Evolutionary conservation across 2,329 filamentous ascomycete species (phyloP), one percentile per base, ranked within the genome.

Genomic region (Ceratocystis alfenasii): DNA sequence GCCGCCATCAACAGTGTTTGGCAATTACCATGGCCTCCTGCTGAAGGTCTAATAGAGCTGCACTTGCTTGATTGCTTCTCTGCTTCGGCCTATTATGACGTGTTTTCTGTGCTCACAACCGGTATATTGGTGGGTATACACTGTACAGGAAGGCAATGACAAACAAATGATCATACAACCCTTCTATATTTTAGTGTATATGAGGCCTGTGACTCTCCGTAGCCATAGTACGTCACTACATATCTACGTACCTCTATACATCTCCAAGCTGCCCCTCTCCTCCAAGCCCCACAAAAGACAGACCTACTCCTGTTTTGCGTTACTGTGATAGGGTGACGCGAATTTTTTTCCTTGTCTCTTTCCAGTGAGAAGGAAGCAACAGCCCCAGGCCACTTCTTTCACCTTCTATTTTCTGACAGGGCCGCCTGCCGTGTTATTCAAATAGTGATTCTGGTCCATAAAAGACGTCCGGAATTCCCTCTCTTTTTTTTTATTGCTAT

Each of bases 351-450:
- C 48, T 2, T 8, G 48, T 22, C 17, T 59, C 55, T 20, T 36
- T 36, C 12, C 22, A 28, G 48, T 17, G 8, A 45, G 20, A 53
- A 50, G 20, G 22, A 61, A 61, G 59, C 8, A 61, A 53, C 55
- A 59, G 30, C 17, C 17, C 55, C 17, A 33, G 7, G 15, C n/a
- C 17, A n/a, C 20, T n/a, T 36, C 55, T 36, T n/a, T 59, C 7
- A 28, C 55, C 55, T 59, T 59, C 55, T 33, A 59, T 59, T 59
- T 59, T 59, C 55, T 59, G 55, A 59, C 55, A 59, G 55, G 28
- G 55, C 30, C 36, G 55, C 12, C 55, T 59, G 28, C 55, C 28
- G 55, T 36, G 55, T 36, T 36, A 36, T 59, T 59, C 28, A 59
- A 59, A 53, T 53, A 53, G 22, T 25, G 48, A 25, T 57, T 28